Conservation (phyloP, 495 filamentous ascomycete genomes). For the Neurospora sp. region DNA sequence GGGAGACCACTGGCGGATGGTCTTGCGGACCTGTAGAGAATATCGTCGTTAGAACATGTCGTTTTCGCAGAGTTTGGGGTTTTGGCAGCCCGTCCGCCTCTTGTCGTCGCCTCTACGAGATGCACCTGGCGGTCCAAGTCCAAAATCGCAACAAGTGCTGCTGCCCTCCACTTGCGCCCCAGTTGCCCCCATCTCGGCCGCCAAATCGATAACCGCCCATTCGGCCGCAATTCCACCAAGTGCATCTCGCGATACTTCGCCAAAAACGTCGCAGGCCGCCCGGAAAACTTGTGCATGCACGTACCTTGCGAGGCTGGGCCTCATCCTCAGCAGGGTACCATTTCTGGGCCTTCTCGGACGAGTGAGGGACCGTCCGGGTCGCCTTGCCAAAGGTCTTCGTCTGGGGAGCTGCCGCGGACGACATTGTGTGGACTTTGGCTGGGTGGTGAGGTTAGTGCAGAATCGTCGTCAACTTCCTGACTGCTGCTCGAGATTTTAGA, state of each 20-base stretch:
- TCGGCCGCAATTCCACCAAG: constrained; percentile 8
- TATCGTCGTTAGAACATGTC: constrained; percentile 17
- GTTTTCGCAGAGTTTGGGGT: not conserved
- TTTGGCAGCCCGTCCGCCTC: not conserved
- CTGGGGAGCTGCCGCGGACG: constrained; percentile 48
- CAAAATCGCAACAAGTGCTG: not conserved
- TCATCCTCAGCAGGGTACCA: constrained; percentile 99
- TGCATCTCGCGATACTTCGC: constrained; percentile 4
- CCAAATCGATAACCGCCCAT: not conserved
- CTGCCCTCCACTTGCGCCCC: not conserved
- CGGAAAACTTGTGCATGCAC: constrained; percentile 26
- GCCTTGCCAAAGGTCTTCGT: constrained; percentile 98
- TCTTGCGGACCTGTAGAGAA: constrained; percentile 75
- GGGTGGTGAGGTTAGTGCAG: constrained; percentile 29
- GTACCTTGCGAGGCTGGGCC: constrained; percentile 82
- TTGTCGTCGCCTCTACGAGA: not conserved
- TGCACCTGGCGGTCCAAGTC: not conserved
- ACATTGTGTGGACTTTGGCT: constrained; percentile 49
- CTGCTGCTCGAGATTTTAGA: constrained; percentile 28
- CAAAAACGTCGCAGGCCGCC: constrained; percentile 1
- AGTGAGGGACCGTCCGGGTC: constrained; percentile 76
- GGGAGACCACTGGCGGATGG: constrained; percentile 71
- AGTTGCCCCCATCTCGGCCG: constrained; percentile 2
- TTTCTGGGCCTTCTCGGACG: constrained; percentile 89
- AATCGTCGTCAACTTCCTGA: constrained; percentile 27